Percentiles rank a stretch among this genome's conserved stretches.
Evolutionary conservation across 1,284 basidiomycete species (phyloP).

Genomic region (Trametes sp.): DNA sequence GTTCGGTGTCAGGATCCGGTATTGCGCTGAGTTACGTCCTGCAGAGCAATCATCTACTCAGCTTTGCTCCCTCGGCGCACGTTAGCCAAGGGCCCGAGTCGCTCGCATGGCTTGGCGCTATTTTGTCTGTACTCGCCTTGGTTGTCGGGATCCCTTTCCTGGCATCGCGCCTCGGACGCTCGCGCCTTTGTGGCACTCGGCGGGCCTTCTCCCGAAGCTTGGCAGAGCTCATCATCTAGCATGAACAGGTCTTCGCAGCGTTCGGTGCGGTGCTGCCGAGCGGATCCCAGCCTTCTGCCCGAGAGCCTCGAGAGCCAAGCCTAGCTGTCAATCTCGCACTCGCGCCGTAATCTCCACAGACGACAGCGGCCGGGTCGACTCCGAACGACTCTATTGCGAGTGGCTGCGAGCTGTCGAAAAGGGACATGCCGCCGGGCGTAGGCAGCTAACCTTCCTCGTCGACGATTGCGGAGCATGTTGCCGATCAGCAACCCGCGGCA

Average conservation of each 20-base stretch:
- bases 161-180: neutral
- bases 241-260: neutral
- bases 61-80: neutral
- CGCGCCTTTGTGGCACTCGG: neutral
- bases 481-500: too few relatives aligned
- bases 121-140: neutral
- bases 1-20: neutral
- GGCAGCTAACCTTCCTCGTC: neutral
- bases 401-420: neutral
- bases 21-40: neutral
- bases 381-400: neutral
- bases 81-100: neutral
- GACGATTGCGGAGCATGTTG: neutral
- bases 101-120: neutral
- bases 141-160: neutral
- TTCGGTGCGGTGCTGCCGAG: conserved; percentile 5
- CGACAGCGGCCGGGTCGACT: neutral
- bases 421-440: conserved; percentile 1
- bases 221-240: neutral
- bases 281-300: neutral
- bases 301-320: neutral
- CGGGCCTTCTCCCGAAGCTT: conserved; percentile 4
- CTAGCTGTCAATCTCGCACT: conserved; percentile 4
- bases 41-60: neutral
- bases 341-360: conserved; percentile 10